Percentiles rank a stretch among this genome's conserved stretches.
Evolutionary conservation across 495 filamentous ascomycete genomes (phyloP).

Genomic region (Penicillium odoratum): DNA sequence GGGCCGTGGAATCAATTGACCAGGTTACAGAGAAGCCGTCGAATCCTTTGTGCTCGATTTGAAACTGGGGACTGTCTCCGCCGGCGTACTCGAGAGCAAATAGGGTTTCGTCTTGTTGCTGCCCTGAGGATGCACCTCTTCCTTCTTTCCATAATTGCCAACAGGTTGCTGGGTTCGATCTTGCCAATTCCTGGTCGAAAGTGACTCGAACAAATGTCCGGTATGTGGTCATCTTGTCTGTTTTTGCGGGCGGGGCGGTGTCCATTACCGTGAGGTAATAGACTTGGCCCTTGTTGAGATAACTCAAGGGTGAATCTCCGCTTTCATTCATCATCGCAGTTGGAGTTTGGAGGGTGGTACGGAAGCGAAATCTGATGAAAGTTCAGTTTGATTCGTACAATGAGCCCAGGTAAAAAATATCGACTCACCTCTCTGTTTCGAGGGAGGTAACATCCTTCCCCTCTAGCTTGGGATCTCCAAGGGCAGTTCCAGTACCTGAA

Average conservation of each 20-base stretch:
- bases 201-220: slow-evolving; percentile 87
- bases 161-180: slow-evolving; percentile 75
- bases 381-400: background rate
- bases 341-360: slow-evolving; percentile 2
- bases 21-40: slow-evolving; percentile 92
- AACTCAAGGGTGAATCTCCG: slow-evolving; percentile 76
- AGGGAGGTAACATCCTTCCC: background rate
- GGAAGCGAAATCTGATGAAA: slow-evolving; percentile 3
- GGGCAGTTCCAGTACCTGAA: background rate
- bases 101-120: slow-evolving; percentile 68
- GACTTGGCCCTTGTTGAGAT: slow-evolving; percentile 95
- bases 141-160: slow-evolving; percentile 98
- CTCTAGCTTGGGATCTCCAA: background rate
- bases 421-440: background rate
- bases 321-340: slow-evolving; percentile 6
- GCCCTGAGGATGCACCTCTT: slow-evolving; percentile 51
- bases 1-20: slow-evolving; percentile 63
- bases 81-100: slow-evolving; percentile 89
- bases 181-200: slow-evolving; percentile 90
- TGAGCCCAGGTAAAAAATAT: background rate
- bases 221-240: slow-evolving; percentile 58
- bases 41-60: slow-evolving; percentile 74
- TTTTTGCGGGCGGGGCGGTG: slow-evolving; percentile 43
- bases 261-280: slow-evolving; percentile 83
- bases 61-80: slow-evolving; percentile 51